Evolutionary conservation across 805 yeast species (phyloP).

Genomic region (Starmera pachycereana): DNA sequence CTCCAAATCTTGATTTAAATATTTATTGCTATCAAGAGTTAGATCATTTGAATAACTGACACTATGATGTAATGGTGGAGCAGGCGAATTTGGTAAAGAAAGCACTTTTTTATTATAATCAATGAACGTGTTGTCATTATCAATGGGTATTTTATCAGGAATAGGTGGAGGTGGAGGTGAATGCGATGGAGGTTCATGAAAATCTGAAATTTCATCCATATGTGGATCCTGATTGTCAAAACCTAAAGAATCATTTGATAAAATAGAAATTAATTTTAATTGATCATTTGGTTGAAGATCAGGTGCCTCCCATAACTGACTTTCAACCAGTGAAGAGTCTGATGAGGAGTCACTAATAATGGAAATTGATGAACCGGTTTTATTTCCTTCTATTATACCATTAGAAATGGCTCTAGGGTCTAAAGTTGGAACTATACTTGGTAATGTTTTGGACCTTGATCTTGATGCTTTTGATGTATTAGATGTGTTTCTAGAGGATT

Average conservation of each 20-base stretch:
- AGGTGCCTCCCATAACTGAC: slow-evolving; percentile 29
- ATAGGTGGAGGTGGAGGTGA: slow-evolving; percentile 4
- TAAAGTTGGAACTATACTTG: slow-evolving; percentile 1
- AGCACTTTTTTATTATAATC: neutral
- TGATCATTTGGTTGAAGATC: slow-evolving; percentile 28
- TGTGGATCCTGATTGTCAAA: slow-evolving; percentile 1
- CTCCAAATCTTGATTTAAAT: neutral
- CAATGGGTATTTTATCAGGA: neutral
- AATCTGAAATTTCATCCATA: slow-evolving; percentile 3
- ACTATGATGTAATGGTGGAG: neutral
- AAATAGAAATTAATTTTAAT: slow-evolving; percentile 20
- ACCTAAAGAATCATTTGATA: slow-evolving; percentile 5
- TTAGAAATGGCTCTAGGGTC: too few species aligned
- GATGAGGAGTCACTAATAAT: slow-evolving; percentile 2
- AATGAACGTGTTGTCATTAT: neutral
- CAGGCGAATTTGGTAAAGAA: neutral
- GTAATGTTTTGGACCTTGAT: slow-evolving; percentile 24
- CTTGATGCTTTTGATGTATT: slow-evolving; percentile 8
- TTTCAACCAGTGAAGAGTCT: slow-evolving; percentile 13
- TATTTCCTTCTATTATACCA: too few species aligned
- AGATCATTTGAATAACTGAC: slow-evolving; percentile 1
- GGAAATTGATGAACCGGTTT: neutral
- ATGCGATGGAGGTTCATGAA: slow-evolving; percentile 5
- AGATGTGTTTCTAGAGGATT: too few species aligned
- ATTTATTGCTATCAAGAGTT: neutral